Evolutionary conservation across 1,284 basidiomycete species (phyloP).

Genomic region (Sporisorium scitamineum): DNA sequence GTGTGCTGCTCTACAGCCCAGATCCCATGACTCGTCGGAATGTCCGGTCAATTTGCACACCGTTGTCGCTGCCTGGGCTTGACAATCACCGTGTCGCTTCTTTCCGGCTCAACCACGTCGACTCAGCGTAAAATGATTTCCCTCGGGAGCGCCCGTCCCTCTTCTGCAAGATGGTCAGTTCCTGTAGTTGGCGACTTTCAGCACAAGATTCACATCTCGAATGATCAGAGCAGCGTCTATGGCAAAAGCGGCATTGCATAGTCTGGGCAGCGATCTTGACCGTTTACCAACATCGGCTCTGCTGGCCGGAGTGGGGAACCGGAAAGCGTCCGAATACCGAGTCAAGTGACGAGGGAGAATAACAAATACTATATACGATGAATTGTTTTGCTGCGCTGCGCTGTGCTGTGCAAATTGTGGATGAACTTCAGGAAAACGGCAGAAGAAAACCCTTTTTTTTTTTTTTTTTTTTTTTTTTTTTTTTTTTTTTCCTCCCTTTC

Average conservation of each 20-base stretch:
- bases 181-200: background rate
- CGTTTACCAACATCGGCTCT: background rate
- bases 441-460: slow-evolving; percentile 17
- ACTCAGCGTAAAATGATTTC: background rate
- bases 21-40: slow-evolving; percentile 2
- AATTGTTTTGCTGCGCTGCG: background rate
- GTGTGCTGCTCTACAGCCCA: background rate
- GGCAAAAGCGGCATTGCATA: background rate
- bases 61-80: background rate
- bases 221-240: background rate
- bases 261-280: background rate
- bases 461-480: background rate
- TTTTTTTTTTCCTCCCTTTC: background rate
- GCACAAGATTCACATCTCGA: no score
- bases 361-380: no score
- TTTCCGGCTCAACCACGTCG: slow-evolving; percentile 2
- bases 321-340: slow-evolving; percentile 6
- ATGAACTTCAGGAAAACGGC: slow-evolving; percentile 5
- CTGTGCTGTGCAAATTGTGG: background rate
- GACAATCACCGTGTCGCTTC: background rate
- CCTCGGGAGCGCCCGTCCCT: background rate
- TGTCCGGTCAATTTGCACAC: slow-evolving; percentile 8
- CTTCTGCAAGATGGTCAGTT: background rate
- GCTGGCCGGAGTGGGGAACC: background rate
- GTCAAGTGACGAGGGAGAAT: background rate